Base-by-base conservation (phyloP, 495 filamentous ascomycete genomes). In the Evernia prunastri region DNA sequence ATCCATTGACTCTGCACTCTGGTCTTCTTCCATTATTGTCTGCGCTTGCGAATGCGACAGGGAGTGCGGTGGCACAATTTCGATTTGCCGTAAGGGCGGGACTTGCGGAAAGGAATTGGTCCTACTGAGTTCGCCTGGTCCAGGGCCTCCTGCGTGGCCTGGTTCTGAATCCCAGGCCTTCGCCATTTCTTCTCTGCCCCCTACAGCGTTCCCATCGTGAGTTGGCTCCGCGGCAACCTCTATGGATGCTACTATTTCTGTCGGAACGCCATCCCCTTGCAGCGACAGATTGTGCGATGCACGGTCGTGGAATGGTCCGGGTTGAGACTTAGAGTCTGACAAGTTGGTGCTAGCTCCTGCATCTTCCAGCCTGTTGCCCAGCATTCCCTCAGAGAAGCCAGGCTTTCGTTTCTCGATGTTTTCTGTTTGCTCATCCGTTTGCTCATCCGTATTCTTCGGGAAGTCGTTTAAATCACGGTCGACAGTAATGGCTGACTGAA, bases 91-190 rank as follows among this genome's bases (percentile, higher is more conserved):
- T 1, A 73, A 43, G 18, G 79, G 78, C 35, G 80, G 78, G 2
- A 86, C 79, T 18, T 71, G 73, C 13, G 86, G 86, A 65, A 88
- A 88, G 0, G 85, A 87, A 69, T 88, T 86, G 51, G 84, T 81
- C 58, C 84, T 78, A 51, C 53, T 64, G 33, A 67, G 7, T 35
- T 40, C 42, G 42, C 58, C 42, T 35, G 25, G 40, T 43, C 51
- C 33, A 9, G 29, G 29, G 15, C 20, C 51, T 54, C 29, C 56
- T 31, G 37, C 15, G 12, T 49, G 37, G 47, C 56, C 37, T 1
- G 49, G 31, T 53, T 62, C 40, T 25, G 36, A 47, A 12, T 59
- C 56, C 54, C 49, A 57, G 18, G 47, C 56, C 13, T 63, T 54
- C 7, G 61, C 51, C 39, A 66, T 59, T n/a, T 51, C 58, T n/a